Percentiles rank a stretch among this genome's conserved stretches.
phyloP scores from a whole-genome alignment of 352 stramenopile species.

The Phytophthora lateralis region DNA sequence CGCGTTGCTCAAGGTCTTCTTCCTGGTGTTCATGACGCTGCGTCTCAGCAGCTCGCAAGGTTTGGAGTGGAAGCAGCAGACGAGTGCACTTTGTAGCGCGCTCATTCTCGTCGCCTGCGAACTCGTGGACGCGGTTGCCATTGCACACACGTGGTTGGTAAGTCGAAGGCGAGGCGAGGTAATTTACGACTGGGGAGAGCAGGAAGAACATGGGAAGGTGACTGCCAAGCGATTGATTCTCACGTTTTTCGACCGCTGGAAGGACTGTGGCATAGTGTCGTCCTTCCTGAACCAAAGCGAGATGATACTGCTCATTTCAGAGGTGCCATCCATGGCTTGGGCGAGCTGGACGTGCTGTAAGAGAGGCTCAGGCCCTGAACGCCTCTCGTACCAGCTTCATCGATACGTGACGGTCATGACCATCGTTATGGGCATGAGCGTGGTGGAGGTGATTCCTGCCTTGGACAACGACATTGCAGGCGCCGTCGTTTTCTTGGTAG shows the following conservation, averaged over 20 bases:
- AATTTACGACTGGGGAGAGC: conserved; percentile 26
- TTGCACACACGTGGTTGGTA: conserved; percentile 32
- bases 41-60: conserved; percentile 14
- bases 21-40: conserved; percentile 30
- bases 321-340: conserved; percentile 38
- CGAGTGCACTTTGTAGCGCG: conserved; percentile 29
- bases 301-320: conserved; percentile 25
- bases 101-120: conserved; percentile 40
- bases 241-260: conserved; percentile 44
- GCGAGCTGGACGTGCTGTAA: conserved; percentile 35
- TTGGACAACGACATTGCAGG: conserved; percentile 35
- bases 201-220: conserved; percentile 19
- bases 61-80: conserved; percentile 36
- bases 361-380: conserved; percentile 25
- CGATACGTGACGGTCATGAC: conserved; percentile 37
- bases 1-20: conserved; percentile 34
- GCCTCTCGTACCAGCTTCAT: conserved; percentile 37
- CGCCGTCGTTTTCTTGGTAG: conserved; percentile 35
- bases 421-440: conserved; percentile 40
- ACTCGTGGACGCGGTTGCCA: conserved; percentile 30
- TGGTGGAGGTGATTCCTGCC: conserved; percentile 21
- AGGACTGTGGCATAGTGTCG: conserved; percentile 39
- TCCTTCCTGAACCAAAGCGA: conserved; percentile 41
- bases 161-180: conserved; percentile 27
- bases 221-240: conserved; percentile 28